Conservation (phyloP, 2,329 filamentous ascomycete species). For the Xylaria sp. region DNA sequence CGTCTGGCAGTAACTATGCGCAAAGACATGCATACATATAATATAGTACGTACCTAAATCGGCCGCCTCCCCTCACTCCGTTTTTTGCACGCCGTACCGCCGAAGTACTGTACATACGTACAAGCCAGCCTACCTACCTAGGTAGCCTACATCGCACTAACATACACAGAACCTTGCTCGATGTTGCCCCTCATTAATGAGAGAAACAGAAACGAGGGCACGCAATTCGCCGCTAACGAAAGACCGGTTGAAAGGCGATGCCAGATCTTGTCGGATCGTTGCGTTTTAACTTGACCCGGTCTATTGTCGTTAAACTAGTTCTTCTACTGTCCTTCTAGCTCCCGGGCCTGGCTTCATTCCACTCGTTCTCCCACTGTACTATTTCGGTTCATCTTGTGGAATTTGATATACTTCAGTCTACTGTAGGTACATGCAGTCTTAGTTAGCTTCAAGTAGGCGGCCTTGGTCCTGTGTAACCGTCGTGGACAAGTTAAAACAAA, state of each 20-base stretch:
- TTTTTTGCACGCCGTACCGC: conserved; percentile 15
- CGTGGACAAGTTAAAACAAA: background rate
- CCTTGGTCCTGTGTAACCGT: background rate
- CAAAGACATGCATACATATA: too few species aligned
- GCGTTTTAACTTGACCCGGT: background rate
- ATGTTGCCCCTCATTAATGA: conserved; percentile 27
- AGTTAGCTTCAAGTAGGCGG: background rate
- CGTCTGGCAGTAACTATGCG: too few species aligned
- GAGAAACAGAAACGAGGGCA: conserved; percentile 2
- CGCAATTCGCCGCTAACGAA: conserved; percentile 19
- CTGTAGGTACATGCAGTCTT: background rate
- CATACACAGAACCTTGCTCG: conserved; percentile 10
- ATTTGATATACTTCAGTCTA: background rate
- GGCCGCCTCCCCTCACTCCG: conserved; percentile 11
- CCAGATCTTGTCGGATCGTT: conserved; percentile 16
- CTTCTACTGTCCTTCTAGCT: background rate
- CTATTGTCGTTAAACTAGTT: too few species aligned
- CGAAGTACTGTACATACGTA: conserved; percentile 1
- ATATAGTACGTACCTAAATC: background rate
- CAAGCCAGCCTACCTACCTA: background rate
- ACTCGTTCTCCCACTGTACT: background rate
- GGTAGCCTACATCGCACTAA: background rate
- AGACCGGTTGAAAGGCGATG: conserved; percentile 8
- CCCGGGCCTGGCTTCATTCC: conserved; percentile 3
- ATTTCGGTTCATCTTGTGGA: background rate